These are phyloP conservation scores for Thermomucor indicae-seudaticae DNA, from an alignment of 371 early-diverging fungal genomes.

Conservation along the genomic window DNA sequence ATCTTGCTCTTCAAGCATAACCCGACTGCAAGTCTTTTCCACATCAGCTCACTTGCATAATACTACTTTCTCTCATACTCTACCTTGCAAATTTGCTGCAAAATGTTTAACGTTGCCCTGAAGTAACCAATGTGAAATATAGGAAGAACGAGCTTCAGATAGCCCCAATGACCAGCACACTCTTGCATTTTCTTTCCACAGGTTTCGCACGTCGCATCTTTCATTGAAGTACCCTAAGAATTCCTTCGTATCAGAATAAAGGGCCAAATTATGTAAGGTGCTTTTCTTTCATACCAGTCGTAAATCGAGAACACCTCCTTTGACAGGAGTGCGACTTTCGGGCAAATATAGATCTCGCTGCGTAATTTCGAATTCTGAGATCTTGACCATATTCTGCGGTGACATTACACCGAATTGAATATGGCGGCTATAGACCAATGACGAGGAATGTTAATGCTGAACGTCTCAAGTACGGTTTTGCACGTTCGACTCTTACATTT, in stretches of 20 bases:
- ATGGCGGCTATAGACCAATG: slow-evolving; percentile 79
- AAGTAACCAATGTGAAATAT: slow-evolving; percentile 99
- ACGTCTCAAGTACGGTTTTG: neutral
- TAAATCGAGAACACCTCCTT: slow-evolving; percentile 88
- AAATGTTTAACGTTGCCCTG: slow-evolving; percentile 80
- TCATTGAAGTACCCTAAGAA: slow-evolving; percentile 84
- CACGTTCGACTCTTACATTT: slow-evolving; percentile 55
- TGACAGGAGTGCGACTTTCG: slow-evolving; percentile 74
- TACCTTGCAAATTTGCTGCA: slow-evolving; percentile 98
- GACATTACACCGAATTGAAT: slow-evolving; percentile 91
- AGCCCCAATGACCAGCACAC: slow-evolving; percentile 99
- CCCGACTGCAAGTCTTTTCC: slow-evolving; percentile 74
- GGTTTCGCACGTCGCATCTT: slow-evolving; percentile 83
- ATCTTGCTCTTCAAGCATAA: slow-evolving; percentile 83
- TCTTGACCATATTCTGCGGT: slow-evolving; percentile 76
- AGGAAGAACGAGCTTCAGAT: slow-evolving; percentile 91
- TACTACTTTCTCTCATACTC: neutral
- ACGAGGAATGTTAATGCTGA: neutral
- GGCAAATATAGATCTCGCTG: slow-evolving; percentile 91
- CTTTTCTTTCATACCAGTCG: slow-evolving; percentile 61
- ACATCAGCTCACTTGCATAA: neutral
- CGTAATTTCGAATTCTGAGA: slow-evolving; percentile 86
- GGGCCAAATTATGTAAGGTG: neutral
- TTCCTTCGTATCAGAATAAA: neutral
- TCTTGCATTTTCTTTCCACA: slow-evolving; percentile 88